Conservation (phyloP, 352 stramenopile species). For the Phytophthora parvispora region DNA sequence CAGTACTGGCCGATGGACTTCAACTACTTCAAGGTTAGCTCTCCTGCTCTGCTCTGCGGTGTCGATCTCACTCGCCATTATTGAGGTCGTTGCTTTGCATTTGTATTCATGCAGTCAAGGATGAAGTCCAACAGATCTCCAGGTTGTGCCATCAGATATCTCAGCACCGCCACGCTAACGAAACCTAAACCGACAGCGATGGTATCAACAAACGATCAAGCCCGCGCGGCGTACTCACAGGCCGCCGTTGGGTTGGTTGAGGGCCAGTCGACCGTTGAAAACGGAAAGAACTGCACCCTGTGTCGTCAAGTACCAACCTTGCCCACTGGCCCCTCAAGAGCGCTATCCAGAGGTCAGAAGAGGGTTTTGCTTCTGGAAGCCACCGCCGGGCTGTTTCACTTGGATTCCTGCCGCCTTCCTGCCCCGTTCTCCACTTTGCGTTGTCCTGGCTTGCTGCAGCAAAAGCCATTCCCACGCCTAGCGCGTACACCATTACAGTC, state of each 20-base stretch:
- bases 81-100: not conserved
- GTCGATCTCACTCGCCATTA: not conserved
- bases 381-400: conserved; percentile 22
- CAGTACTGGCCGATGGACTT: not conserved
- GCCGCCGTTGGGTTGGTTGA: conserved; percentile 6
- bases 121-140: not conserved
- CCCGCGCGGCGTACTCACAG: not conserved
- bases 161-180: not conserved
- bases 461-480: conserved; percentile 26
- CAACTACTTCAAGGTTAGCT: not conserved
- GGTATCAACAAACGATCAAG: conserved; percentile 9
- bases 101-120: not conserved
- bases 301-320: conserved; percentile 33
- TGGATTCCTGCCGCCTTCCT: conserved; percentile 24
- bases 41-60: not conserved
- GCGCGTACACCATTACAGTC: conserved; percentile 24
- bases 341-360: conserved; percentile 2
- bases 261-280: conserved; percentile 28
- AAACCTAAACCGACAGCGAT: conserved; percentile 5
- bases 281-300: conserved; percentile 22
- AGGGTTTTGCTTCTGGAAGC: conserved; percentile 14
- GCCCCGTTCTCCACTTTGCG: conserved; percentile 17
- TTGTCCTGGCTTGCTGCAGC: conserved; percentile 11
- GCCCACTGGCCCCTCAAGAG: conserved; percentile 9
- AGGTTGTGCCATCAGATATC: not conserved